These are phyloP conservation scores for Agrocybe pediades DNA, from an alignment of 768 basidiomycete species.

Conservation along the genomic window DNA sequence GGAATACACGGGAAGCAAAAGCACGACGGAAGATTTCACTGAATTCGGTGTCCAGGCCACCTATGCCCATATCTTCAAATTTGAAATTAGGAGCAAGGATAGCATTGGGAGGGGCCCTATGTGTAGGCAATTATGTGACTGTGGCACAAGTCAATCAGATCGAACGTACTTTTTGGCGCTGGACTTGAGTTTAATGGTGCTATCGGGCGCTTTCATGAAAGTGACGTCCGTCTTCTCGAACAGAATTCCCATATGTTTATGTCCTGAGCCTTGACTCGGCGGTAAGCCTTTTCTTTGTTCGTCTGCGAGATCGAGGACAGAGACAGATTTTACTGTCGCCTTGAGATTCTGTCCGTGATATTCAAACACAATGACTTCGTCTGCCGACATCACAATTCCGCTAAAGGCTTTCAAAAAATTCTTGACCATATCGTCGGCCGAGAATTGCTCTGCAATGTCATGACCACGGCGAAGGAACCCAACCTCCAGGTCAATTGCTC, in stretches of 20 bases:
- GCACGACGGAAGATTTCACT: slow-evolving; percentile 97
- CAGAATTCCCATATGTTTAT: slow-evolving; percentile 63
- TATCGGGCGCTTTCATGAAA: slow-evolving; percentile 81
- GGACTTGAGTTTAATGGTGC: slow-evolving; percentile 87
- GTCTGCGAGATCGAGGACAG: slow-evolving; percentile 60
- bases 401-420: slow-evolving; percentile 77
- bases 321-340: slow-evolving; percentile 61
- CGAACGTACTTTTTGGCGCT: slow-evolving; percentile 79
- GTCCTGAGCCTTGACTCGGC: slow-evolving; percentile 23
- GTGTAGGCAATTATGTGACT: slow-evolving; percentile 1
- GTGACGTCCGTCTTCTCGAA: slow-evolving; percentile 94
- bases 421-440: slow-evolving; percentile 81
- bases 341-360: slow-evolving; percentile 86
- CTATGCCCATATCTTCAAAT: slow-evolving; percentile 99
- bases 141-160: background rate
- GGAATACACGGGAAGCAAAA: slow-evolving; percentile 98
- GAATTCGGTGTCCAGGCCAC: slow-evolving; percentile 95
- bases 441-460: slow-evolving; percentile 71
- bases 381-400: slow-evolving; percentile 67
- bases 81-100: slow-evolving; percentile 98
- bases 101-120: slow-evolving; percentile 87
- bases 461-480: slow-evolving; percentile 58
- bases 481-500: slow-evolving; percentile 80
- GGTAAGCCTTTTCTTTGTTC: slow-evolving; percentile 51
- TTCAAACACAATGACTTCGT: slow-evolving; percentile 81